A percentile compares a stretch with the other conserved stretches of the same genome.
Evolutionary conservation across 139 green algal genomes (phyloP).

Genomic region (Chlamydomonas sp.): DNA sequence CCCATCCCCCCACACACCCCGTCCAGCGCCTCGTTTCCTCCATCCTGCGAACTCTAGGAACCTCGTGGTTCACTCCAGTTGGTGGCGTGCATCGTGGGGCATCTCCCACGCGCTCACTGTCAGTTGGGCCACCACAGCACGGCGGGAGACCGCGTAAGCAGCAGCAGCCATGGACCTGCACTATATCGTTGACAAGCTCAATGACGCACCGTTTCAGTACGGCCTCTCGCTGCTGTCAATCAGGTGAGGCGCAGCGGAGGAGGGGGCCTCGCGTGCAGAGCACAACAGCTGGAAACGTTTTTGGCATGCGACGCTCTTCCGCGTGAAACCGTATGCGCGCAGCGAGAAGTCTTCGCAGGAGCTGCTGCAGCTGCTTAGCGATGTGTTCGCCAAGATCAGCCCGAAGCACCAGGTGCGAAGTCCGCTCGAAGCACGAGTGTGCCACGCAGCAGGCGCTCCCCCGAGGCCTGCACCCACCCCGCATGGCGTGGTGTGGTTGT

Average conservation of each 20-base stretch:
- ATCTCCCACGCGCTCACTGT: no score
- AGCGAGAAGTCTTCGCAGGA: constrained; percentile 44
- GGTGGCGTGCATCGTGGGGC: no score
- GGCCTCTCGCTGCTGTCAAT: constrained; percentile 41
- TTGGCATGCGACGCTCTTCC: not conserved
- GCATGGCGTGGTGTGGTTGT: no score
- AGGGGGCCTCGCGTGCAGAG: not conserved
- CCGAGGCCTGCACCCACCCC: no score
- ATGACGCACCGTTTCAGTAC: constrained; percentile 38
- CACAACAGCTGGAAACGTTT: not conserved
- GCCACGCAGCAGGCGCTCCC: no score
- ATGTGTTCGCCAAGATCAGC: constrained; percentile 44
- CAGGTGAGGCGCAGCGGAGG: constrained; percentile 25
- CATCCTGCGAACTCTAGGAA: no score
- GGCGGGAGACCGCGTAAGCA: no score
- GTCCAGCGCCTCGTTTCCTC: no score
- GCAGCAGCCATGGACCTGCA: constrained; percentile 29
- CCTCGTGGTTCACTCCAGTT: no score
- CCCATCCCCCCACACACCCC: no score
- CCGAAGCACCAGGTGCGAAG: constrained; percentile 47
- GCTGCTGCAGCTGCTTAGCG: constrained; percentile 45
- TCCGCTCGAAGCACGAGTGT: no score
- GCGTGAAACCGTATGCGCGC: not conserved
- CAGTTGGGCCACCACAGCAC: no score
- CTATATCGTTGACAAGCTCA: constrained; percentile 54